A percentile compares a stretch with the other conserved stretches of the same genome.
Conservation (phyloP, 1,284 basidiomycete genomes). For the Puccinia sorghi region DNA sequence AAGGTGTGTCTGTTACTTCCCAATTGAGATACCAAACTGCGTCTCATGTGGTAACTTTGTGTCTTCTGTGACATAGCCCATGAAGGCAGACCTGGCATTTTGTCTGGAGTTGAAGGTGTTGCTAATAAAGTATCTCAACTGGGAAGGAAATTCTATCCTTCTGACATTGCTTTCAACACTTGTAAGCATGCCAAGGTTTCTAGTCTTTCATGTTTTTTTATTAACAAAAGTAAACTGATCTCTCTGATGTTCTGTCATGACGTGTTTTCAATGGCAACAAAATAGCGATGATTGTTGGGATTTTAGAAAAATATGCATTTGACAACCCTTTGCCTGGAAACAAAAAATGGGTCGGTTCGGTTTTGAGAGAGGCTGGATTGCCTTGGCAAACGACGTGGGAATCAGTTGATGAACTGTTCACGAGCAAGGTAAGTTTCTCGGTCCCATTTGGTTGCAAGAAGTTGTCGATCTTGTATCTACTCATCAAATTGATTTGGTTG, state of each 20-base stretch:
- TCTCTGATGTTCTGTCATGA: slow-evolving; percentile 8
- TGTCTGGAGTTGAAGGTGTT: slow-evolving; percentile 67
- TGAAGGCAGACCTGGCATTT: slow-evolving; percentile 54
- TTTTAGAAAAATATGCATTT: slow-evolving; percentile 71
- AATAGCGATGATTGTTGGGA: slow-evolving; percentile 68
- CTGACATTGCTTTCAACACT: slow-evolving; percentile 83
- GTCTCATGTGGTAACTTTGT: slow-evolving; percentile 17
- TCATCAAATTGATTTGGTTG: not conserved
- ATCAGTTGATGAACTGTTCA: slow-evolving; percentile 79
- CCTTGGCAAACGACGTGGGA: slow-evolving; percentile 78
- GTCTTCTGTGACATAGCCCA: slow-evolving; percentile 58
- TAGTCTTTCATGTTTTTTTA: not conserved
- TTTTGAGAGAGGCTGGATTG: slow-evolving; percentile 74
- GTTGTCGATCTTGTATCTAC: not conserved
- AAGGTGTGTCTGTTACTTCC: slow-evolving; percentile 63
- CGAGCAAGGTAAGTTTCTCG: slow-evolving; percentile 68
- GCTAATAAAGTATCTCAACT: slow-evolving; percentile 69
- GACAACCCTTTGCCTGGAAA: slow-evolving; percentile 66
- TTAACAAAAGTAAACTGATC: too few relatives aligned
- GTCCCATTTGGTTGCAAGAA: not conserved
- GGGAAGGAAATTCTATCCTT: slow-evolving; percentile 82
- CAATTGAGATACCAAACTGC: too few relatives aligned
- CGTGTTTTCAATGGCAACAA: not conserved
- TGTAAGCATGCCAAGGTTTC: slow-evolving; percentile 62
- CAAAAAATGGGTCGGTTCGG: slow-evolving; percentile 75